Evolutionary conservation across 495 filamentous ascomycete genomes (phyloP), one percentile per base, ranked within the genome.

Genomic region (Hypoxylon intermedium): DNA sequence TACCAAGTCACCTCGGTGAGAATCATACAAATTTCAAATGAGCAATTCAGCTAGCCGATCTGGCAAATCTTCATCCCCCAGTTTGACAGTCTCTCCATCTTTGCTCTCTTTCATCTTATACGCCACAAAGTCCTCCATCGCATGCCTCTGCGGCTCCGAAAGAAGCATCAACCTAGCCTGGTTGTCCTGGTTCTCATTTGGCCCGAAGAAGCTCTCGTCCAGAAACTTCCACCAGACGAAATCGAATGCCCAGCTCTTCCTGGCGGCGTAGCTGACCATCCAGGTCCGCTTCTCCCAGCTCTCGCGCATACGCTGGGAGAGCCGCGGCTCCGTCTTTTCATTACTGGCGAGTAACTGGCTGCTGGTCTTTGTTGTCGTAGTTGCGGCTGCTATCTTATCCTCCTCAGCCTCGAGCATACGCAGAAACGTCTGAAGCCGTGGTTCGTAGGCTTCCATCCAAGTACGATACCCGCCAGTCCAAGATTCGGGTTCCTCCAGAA

Each of bases 231-330:
- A 72, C 44, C 34, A 73, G 26, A 68, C 23, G 34, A 42, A 37
- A 42, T 73, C 72, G 52, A 74, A 72, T 0, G 60, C 67, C 68
- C 65, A 72, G 48, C 68, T 71, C 26, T 68, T 70, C 26, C 68
- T 60, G 9, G 65, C 63, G 1, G 67, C 70, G 31, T 69, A 66
- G 37, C 58, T 70, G 52, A 73, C 43, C 72, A 64, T 69, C 60
- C 70, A 74, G 4, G 53, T 56, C 26, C 57, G 54, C 2, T 49
- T 63, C 49, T 70, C 52, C n/a, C n/a, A n/a, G n/a, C 71, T 72
- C 26, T 72, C 58, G 13, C 63, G 45, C 69, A 72, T 72, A 18
- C 64, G 54, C 49, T 21, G 49, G 1, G 53, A 60, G 28, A 69
- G 36, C 24, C 16, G 16, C 33, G 6, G 9, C 23, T 31, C 18